Base-by-base conservation (phyloP, 768 basidiomycete species). In the Amyloporia xantha region DNA sequence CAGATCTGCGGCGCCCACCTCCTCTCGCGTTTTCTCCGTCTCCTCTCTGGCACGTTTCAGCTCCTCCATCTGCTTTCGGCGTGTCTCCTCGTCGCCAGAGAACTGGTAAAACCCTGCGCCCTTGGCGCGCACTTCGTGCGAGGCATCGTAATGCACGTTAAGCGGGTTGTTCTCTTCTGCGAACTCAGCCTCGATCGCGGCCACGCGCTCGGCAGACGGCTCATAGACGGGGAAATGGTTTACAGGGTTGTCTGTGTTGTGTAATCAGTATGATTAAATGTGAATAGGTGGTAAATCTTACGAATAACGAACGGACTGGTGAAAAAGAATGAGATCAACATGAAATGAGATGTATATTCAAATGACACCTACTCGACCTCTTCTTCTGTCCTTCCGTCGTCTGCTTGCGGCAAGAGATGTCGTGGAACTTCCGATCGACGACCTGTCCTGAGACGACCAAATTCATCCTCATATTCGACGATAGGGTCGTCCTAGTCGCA, bases 21-120 rank as follows among this genome's bases (percentile, higher is more conserved):
- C 83, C 54, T 76, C 72, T 55, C 84, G 71, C 23, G 69, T 72
- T 52, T 71, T 69, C 59, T 79, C 78, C 0, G 93, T 95, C 62
- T 93, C 88, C 40, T 77, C 74, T 37, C 91, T 73, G 2, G 74
- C 75, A 3, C 68, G 62, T 50, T 75, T 78, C 11, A 98, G 69
- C 48, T 86, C 87, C 49, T 89, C 89, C 91, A 94, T 89, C 63
- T 97, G 84, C 43, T 71, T 69, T 54, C 69, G 70, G 37, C 96
- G 74, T 24, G 77, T 79, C 54, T 88, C 86, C 59, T 92, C 90
- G 57, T 96, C 91, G 2, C 64, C 76, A 11, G 91, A 90, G 66
- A 98, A 94, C 62, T 90, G 86, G 65, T 95, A 96, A 67, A 87
- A 91, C 1, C 81, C 93, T 1, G 95, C 94, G 38, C 89, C 96